These are phyloP conservation scores for Amanita subjunquillea DNA, from an alignment of 768 basidiomycete species.

Conservation along the genomic window DNA sequence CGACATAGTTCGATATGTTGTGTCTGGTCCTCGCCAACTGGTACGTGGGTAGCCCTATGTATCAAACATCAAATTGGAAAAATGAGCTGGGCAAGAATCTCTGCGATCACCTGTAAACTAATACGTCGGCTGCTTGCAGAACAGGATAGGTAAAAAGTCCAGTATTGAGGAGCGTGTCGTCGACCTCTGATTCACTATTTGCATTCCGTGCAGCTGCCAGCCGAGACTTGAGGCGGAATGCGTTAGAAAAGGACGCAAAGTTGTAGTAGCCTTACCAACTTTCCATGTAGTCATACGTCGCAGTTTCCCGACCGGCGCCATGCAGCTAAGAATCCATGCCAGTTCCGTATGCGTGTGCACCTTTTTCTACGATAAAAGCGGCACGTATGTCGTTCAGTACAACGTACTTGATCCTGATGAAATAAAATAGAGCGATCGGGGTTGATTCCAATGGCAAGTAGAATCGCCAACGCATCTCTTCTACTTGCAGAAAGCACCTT, in stretches of 20 bases:
- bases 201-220: slow-evolving; percentile 68
- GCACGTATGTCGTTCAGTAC: background rate
- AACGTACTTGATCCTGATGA: slow-evolving; percentile 79
- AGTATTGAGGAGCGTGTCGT: slow-evolving; percentile 72
- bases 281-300: slow-evolving; percentile 97
- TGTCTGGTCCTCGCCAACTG: slow-evolving; percentile 92
- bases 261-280: slow-evolving; percentile 28
- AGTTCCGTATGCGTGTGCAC: slow-evolving; percentile 79
- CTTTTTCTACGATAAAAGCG: slow-evolving; percentile 24
- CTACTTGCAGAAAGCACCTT: slow-evolving; percentile 47
- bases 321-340: slow-evolving; percentile 82
- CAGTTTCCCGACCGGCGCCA: slow-evolving; percentile 74
- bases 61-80: background rate
- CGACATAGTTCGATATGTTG: slow-evolving; percentile 89
- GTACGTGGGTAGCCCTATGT: slow-evolving; percentile 78
- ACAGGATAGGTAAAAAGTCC: slow-evolving; percentile 91
- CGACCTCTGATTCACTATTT: slow-evolving; percentile 63
- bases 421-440: slow-evolving; percentile 67
- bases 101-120: slow-evolving; percentile 58
- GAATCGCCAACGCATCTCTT: slow-evolving; percentile 67
- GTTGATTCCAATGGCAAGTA: slow-evolving; percentile 82
- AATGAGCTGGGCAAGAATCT: slow-evolving; percentile 10
- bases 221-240: slow-evolving; percentile 42
- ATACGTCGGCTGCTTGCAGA: slow-evolving; percentile 87
- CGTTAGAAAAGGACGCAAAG: slow-evolving; percentile 1